phyloP scores from a whole-genome alignment of 305 asterid genomes.

The Andrographis paniculata region DNA sequence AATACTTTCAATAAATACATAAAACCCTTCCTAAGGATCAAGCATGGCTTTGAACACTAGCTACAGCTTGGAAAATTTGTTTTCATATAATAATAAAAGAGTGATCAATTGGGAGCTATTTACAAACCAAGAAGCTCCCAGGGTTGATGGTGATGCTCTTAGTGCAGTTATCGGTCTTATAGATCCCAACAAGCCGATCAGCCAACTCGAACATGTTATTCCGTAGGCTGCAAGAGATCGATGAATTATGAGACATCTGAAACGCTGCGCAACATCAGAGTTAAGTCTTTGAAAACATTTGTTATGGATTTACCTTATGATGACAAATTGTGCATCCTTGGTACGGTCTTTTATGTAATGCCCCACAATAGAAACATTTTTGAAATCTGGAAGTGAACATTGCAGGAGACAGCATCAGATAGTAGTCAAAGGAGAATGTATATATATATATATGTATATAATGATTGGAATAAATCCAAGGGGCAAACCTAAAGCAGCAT shows the following conservation, averaged over 20 bases:
- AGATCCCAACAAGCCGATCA: constrained; percentile 86
- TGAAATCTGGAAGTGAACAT: constrained; percentile 52
- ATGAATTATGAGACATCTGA: not conserved
- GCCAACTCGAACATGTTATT: constrained; percentile 96
- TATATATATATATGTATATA: too few species aligned
- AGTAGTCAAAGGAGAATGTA: constrained; percentile 6
- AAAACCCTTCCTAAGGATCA: constrained; percentile 9
- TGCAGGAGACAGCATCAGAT: not conserved
- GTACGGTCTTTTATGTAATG: constrained; percentile 98
- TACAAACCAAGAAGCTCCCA: constrained; percentile 76
- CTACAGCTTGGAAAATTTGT: not conserved
- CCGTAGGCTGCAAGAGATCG: constrained; percentile 52
- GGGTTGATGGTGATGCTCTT: constrained; percentile 90
- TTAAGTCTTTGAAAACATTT: constrained; percentile 7
- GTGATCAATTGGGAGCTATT: constrained; percentile 42
- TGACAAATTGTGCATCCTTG: constrained; percentile 91
- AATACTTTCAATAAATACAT: constrained; percentile 4
- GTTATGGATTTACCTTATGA: constrained; percentile 50
- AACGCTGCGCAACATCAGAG: not conserved
- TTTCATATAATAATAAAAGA: too few species aligned
- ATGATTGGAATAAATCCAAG: not conserved
- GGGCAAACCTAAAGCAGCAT: constrained; percentile 80
- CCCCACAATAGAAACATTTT: constrained; percentile 93
- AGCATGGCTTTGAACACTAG: not conserved
- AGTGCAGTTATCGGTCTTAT: constrained; percentile 94